Conservation (phyloP, 768 basidiomycete genomes). For the Agrocybe praecox region DNA sequence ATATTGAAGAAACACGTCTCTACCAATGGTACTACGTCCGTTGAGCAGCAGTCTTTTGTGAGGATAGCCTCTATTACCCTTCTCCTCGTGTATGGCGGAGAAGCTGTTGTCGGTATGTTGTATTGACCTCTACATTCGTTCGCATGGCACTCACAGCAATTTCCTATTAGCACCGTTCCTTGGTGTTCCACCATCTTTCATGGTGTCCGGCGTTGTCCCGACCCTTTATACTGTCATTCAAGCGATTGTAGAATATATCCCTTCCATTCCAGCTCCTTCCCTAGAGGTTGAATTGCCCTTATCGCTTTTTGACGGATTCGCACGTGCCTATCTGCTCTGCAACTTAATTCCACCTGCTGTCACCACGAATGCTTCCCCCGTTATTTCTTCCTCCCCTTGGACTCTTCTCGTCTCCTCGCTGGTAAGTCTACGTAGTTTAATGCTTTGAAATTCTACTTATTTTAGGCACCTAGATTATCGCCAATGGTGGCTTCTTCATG, state of each 20-base stretch:
- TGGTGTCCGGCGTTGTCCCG: constrained; percentile 70
- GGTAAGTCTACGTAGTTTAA: constrained; percentile 40
- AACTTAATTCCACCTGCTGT: constrained; percentile 75
- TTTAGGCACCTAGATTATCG: constrained; percentile 48
- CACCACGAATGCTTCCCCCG: constrained; percentile 47
- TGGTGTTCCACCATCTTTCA: constrained; percentile 74
- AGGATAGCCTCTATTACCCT: constrained; percentile 60
- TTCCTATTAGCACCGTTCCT: constrained; percentile 56
- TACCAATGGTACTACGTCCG: constrained; percentile 33
- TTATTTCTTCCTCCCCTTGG: constrained; percentile 71
- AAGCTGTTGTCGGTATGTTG: constrained; percentile 62
- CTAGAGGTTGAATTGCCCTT: constrained; percentile 70
- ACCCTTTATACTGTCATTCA: constrained; percentile 63
- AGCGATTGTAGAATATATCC: constrained; percentile 62
- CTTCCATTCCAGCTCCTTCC: constrained; percentile 52
- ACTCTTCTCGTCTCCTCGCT: constrained; percentile 74
- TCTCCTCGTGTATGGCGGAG: constrained; percentile 79
- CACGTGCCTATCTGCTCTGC: constrained; percentile 79
- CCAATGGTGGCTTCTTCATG: constrained; percentile 66
- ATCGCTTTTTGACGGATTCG: constrained; percentile 75
- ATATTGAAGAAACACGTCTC: constrained; percentile 40
- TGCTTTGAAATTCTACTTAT: neutral
- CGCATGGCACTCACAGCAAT: neutral
- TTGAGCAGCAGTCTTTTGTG: constrained; percentile 58
- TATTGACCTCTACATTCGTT: neutral